Base-by-base conservation (phyloP, 179 eudicot genomes). In the Corrigiola litoralis region DNA sequence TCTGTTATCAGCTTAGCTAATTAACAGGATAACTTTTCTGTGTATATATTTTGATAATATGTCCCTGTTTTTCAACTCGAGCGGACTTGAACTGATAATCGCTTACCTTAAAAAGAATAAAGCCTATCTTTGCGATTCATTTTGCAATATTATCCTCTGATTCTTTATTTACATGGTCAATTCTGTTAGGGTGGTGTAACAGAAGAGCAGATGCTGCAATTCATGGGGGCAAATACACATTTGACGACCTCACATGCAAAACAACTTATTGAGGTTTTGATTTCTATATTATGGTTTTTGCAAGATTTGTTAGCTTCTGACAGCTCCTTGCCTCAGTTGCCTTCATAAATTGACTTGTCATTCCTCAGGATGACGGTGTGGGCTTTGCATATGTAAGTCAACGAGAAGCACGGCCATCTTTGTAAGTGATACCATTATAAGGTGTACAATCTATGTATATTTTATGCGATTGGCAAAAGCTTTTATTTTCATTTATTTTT, bases 161-260 rank as follows among this genome's bases (percentile, higher is more conserved):
- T 8, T 31, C 38, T 29, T 10, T 34, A 36, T 46, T 20, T 7
- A 36, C 42, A 41, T 20, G 20, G 5, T 51, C 51, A 29, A 37
- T 33, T 72, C 24, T 65, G 53, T 76, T 78, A 94, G 99, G 99
- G 95, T 17, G 99, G 99, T 56, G 80, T 94, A 67, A 94, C 90
- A 38, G 99, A 94, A 74, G 99, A 88, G 67, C 97, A 94, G 74
- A 94, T 94, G 96, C 83, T 90, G 76, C 94, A 83, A 75, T 82
- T 74, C 80, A 88, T 94, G 89, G 99, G 99, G 53, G 96, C 99
- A 64, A 90, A 94, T 70, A 84, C 88, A 9, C 80, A 66, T 36
- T 69, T 94, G 66, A 80, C 88, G 12, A 78, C 94, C n/a, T 67
- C 79, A 76, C 99, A 86, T 55, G 99, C 97, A 32, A 94, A 94